Base-by-base conservation (phyloP, 164 flowering plant genomes). In the Vitis cinerea region DNA sequence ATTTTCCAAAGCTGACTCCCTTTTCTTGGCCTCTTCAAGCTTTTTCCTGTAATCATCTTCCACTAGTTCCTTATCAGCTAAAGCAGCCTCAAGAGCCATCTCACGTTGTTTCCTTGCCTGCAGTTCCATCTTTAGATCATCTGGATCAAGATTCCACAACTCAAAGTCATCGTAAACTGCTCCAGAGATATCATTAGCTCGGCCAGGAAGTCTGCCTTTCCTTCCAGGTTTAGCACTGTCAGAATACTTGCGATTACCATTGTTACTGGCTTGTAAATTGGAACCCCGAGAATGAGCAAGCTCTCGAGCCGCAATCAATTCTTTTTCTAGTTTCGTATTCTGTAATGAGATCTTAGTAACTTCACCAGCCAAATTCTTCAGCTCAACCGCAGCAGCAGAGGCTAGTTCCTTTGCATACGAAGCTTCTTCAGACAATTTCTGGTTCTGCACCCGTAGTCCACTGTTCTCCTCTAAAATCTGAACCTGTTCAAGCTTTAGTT, bases 331-430 rank as follows among this genome's bases (percentile, higher is more conserved):
- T 75, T 88, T 93, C 56, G 91, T 84, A 71, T 92, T 96, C 71
- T 87, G 94, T 61, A 92, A 14, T 9, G 99, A 96, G 12, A 96
- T 87, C 80, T 90, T 94, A 8, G 97, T 90, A 50, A 96, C 92
- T 80, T 96, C 98, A 74, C 86, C 85, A 55, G 99, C 97, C 84
- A 93, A 81, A 74, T 92, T 92, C 77, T 96, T 96, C 65, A 96
- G 79, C 81, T 93, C 98, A 54, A 90, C 90, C n/a, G 99, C 99
- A 61, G 99, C 99, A 81, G 99, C 98, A 81, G 99, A 96, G 1
- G 99, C 99, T 61, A 96, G 72, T 79, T 96, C 97, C 77, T 96
- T 96, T 16, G 99, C 99, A 77, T 96, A 96, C 51, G 97, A 90
- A 68, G 99, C 94, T 83, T 96, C 99, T 78, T 96, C 99, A 57